phyloP scores from a whole-genome alignment of 192 early-diverging fungal species.

The Coemansia sp. region DNA sequence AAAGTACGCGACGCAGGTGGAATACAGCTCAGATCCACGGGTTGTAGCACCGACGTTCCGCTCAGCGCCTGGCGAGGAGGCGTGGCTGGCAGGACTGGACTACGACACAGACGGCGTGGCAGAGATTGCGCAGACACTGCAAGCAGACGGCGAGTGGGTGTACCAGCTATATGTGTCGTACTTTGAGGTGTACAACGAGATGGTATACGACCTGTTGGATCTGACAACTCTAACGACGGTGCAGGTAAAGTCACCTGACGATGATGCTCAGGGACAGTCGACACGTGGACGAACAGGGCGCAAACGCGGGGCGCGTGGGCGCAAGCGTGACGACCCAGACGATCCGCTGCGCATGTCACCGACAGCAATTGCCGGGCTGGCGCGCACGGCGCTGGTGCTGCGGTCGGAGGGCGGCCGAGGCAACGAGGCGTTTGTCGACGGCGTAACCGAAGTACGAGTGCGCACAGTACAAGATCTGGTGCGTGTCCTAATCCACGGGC shows the following conservation, averaged over 20 bases:
- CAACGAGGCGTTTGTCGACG: slow-evolving; percentile 62
- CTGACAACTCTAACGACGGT: slow-evolving; percentile 48
- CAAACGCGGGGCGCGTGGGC: background rate
- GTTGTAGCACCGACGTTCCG: slow-evolving; percentile 28
- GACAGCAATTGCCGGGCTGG: slow-evolving; percentile 27
- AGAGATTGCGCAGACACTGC: slow-evolving; percentile 23
- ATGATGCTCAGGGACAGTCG: background rate
- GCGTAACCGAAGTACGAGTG: slow-evolving; percentile 61
- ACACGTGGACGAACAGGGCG: background rate
- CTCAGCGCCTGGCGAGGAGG: slow-evolving; percentile 45
- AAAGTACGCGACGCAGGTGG: slow-evolving; percentile 43
- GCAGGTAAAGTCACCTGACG: slow-evolving; percentile 11
- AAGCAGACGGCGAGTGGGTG: slow-evolving; percentile 55
- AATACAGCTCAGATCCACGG: slow-evolving; percentile 46
- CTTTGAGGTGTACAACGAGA: slow-evolving; percentile 87
- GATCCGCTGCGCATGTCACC: slow-evolving; percentile 34
- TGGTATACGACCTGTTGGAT: slow-evolving; percentile 80
- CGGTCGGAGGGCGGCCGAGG: slow-evolving; percentile 42
- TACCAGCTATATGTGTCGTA: slow-evolving; percentile 87
- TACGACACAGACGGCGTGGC: slow-evolving; percentile 1
- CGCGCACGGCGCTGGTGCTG: slow-evolving; percentile 28
- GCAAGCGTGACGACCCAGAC: slow-evolving; percentile 14
- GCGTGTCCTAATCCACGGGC: slow-evolving; percentile 58
- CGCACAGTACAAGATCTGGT: slow-evolving; percentile 60
- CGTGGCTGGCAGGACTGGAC: slow-evolving; percentile 30